Evolutionary conservation across 129 eudicot species (phyloP), one percentile per base, ranked within the genome.

Genomic region (Artemisia argyi): DNA sequence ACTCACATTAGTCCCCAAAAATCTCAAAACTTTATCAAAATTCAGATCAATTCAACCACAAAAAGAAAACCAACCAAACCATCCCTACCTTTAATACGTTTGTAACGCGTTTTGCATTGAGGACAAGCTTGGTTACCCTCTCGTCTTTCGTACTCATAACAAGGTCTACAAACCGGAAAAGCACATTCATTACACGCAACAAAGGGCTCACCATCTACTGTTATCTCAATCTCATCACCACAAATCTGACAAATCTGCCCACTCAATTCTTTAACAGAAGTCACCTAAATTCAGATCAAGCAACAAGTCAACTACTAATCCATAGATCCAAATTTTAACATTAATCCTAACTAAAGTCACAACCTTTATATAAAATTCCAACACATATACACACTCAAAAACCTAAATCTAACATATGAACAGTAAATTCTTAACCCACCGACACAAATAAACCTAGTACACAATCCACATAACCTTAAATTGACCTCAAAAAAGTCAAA

Each of bases 161-260:
- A 91, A 24, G 96, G 88, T 80, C 92, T 86, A 46, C 97, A 91
- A 66, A 91, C 82, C 49, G 97, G 97, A 75, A 91, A 91, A 61
- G 97, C 97, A 78, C 97, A 91, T 83, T 91, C 97, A 71, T 91
- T 91, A 84, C 97, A 91, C 66, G 97, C 97, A 71, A 88, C 88
- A 84, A 91, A 88, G 46, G 96, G 87, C 75, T 91, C 97, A 11
- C 87, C 90, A 67, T 86, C 95, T 18, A 69, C 92, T 26, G 87
- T 80, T 64, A 88, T 77, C 73, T 91, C 97, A 62, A 91, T 86
- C 78, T 88, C 97, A 88, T 91, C 97, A 73, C 97, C 97, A 79
- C 97, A 91, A 82, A 91, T 91, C 87, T 91, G 92, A 69, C 97
- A 91, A 70, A 82, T 84, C 86, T 91, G 97, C 19, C 90, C 96